phyloP scores from a whole-genome alignment of 495 filamentous ascomycete genomes.

The Pseudevernia furfuracea region DNA sequence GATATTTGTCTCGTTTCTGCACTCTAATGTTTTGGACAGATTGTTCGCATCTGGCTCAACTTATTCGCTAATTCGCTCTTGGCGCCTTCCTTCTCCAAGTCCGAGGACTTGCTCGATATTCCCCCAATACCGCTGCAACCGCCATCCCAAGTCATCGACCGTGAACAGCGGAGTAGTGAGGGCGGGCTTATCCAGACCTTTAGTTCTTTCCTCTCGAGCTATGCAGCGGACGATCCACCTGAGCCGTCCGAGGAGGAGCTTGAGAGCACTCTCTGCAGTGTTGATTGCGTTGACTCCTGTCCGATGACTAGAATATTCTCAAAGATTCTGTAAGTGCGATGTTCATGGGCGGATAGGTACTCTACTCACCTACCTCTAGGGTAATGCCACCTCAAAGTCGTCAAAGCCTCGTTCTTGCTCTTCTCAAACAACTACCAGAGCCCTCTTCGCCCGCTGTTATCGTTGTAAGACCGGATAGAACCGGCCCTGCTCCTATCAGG shows the following conservation, averaged over 20 bases:
- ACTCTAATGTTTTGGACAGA: constrained; percentile 39
- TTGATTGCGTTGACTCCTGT: constrained; percentile 89
- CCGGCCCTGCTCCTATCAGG: constrained; percentile 41
- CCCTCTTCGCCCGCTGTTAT: constrained; percentile 75
- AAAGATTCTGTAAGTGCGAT: constrained; percentile 65
- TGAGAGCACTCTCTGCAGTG: constrained; percentile 87
- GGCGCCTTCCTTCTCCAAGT: constrained; percentile 69
- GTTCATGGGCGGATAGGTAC: background rate
- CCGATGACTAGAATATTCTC: constrained; percentile 73
- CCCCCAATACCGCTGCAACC: constrained; percentile 81
- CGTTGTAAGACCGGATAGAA: constrained; percentile 75
- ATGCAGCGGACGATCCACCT: constrained; percentile 93
- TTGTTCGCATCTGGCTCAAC: constrained; percentile 87
- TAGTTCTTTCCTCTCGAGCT: constrained; percentile 94
- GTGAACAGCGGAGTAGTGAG: constrained; percentile 66
- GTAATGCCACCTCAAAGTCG: constrained; percentile 61
- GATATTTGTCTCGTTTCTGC: background rate
- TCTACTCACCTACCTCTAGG: constrained; percentile 33
- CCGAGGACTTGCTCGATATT: constrained; percentile 63
- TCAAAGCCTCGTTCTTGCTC: constrained; percentile 57
- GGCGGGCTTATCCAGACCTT: constrained; percentile 85
- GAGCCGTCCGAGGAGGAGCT: constrained; percentile 96
- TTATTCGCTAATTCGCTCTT: constrained; percentile 94
- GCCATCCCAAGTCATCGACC: constrained; percentile 89
- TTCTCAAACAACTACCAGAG: constrained; percentile 80